Conservation (phyloP, 106 monocot species). For the Platanthera zijinensis region DNA sequence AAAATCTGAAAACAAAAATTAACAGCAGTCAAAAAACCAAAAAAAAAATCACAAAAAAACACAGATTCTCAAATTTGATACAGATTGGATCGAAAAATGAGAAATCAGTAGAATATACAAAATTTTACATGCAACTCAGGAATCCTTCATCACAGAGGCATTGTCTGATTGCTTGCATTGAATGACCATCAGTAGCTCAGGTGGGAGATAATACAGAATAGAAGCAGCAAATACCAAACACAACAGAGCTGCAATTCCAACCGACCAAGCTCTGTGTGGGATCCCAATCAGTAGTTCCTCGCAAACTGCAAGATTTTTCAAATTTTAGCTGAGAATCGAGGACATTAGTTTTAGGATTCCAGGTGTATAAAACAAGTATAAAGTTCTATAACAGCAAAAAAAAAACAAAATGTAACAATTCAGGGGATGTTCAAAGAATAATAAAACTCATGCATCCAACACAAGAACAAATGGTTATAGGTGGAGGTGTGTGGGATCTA, state of each 20-base stretch:
- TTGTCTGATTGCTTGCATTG: constrained; percentile 8
- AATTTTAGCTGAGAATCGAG: background rate
- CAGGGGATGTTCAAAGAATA: background rate
- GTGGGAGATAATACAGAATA: constrained; percentile 44
- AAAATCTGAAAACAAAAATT: too few relatives aligned
- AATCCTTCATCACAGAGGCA: constrained; percentile 12
- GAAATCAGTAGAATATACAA: background rate
- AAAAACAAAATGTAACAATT: background rate
- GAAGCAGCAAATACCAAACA: constrained; percentile 52
- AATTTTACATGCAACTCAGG: constrained; percentile 15
- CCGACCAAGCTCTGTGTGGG: constrained; percentile 67
- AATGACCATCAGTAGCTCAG: constrained; percentile 13
- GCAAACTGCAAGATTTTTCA: constrained; percentile 48
- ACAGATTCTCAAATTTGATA: background rate
- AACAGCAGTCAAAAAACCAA: too few relatives aligned
- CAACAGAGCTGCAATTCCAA: constrained; percentile 53
- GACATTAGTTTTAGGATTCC: background rate
- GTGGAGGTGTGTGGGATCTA: too few relatives aligned
- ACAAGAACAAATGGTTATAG: too few relatives aligned
- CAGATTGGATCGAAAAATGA: background rate
- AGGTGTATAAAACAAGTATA: background rate
- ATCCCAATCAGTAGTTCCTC: constrained; percentile 71
- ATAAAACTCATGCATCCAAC: background rate
- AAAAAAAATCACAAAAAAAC: background rate
- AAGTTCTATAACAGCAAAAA: background rate